These are phyloP conservation scores for Austroboletus festivus DNA, from an alignment of 768 basidiomycete genomes.

Conservation along the genomic window DNA sequence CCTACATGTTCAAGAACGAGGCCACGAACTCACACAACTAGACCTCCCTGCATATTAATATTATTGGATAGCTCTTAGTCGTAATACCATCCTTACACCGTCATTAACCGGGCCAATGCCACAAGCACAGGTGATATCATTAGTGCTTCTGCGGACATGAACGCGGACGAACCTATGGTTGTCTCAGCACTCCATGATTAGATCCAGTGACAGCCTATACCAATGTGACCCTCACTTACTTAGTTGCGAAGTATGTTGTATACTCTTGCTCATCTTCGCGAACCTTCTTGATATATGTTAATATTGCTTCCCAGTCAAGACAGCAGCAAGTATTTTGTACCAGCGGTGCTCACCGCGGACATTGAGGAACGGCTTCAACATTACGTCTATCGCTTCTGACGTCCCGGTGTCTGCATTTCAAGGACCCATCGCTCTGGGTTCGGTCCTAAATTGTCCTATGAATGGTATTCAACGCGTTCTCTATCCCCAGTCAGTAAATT, in stretches of 20 bases:
- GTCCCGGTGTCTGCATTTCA: conserved; percentile 51
- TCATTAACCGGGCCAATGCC: conserved; percentile 64
- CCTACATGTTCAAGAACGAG: conserved; percentile 64
- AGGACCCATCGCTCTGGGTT: conserved; percentile 59
- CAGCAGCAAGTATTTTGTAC: conserved; percentile 82
- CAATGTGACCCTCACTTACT: background rate
- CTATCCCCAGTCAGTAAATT: conserved; percentile 67
- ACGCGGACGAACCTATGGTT: conserved; percentile 69
- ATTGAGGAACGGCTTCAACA: conserved; percentile 38
- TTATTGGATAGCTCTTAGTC: conserved; percentile 40
- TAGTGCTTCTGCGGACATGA: conserved; percentile 73
- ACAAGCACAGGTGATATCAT: conserved; percentile 70
- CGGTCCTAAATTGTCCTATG: conserved; percentile 70
- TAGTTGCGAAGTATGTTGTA: conserved; percentile 36
- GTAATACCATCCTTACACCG: conserved; percentile 77
- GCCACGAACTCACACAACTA: conserved; percentile 31
- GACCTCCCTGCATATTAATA: conserved; percentile 1
- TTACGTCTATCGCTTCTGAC: conserved; percentile 16
- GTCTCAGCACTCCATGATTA: conserved; percentile 60
- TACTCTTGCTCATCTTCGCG: background rate
- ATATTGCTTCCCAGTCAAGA: too few species aligned
- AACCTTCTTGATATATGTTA: too few species aligned
- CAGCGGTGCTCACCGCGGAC: conserved; percentile 65
- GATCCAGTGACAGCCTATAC: too few species aligned
- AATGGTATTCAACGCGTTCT: conserved; percentile 62